phyloP scores from a whole-genome alignment of 2,329 filamentous ascomycete genomes.

The Penicillium corylophilum region DNA sequence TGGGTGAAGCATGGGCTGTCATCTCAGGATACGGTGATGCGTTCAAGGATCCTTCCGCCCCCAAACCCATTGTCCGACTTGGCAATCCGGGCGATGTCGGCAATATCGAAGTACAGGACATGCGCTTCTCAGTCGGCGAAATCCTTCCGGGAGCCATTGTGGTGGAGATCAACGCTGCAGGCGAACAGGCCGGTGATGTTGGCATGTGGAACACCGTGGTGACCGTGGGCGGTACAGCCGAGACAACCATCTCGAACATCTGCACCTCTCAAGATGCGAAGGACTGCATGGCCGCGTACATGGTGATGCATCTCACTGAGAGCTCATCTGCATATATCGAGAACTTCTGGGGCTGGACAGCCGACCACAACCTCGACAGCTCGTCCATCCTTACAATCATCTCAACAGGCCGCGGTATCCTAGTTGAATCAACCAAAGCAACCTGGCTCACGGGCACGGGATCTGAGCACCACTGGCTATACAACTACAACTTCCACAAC shows the following conservation, averaged over 20 bases:
- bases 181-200: constrained; percentile 48
- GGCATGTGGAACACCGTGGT: constrained; percentile 52
- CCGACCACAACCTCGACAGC: constrained; percentile 52
- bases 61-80: constrained; percentile 52
- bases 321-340: constrained; percentile 54
- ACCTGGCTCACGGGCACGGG: constrained; percentile 50
- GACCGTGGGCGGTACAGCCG: constrained; percentile 49
- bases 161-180: constrained; percentile 54
- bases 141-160: constrained; percentile 47
- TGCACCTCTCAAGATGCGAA: constrained; percentile 39
- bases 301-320: constrained; percentile 53
- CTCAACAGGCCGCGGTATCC: constrained; percentile 42
- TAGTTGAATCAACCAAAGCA: constrained; percentile 42
- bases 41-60: constrained; percentile 47
- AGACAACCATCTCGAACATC: constrained; percentile 38
- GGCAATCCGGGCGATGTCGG: constrained; percentile 53
- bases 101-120: constrained; percentile 52
- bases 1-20: constrained; percentile 56
- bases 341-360: constrained; percentile 54
- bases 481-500: constrained; percentile 49
- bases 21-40: constrained; percentile 51
- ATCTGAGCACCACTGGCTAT: constrained; percentile 49
- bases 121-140: constrained; percentile 53
- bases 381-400: constrained; percentile 29
- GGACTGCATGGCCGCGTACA: constrained; percentile 51